Base-by-base conservation (phyloP, 345 rosid species). In the Zanthoxylum bungeanum region DNA sequence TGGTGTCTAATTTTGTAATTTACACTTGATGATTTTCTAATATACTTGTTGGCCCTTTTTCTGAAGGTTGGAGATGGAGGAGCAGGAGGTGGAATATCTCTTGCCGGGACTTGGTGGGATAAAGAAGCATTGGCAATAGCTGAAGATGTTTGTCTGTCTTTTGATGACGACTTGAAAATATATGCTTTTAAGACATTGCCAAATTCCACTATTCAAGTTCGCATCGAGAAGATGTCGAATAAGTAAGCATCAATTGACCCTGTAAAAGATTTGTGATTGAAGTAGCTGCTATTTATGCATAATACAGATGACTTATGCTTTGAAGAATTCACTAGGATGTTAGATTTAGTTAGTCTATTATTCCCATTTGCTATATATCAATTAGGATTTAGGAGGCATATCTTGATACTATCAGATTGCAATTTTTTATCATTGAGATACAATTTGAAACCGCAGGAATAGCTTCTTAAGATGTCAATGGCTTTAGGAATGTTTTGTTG, bases 31-130 rank as follows among this genome's bases (percentile, higher is more conserved):
- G n/a, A 34, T 69, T 57, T 53, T 55, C 55, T 71, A 7, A 57
- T 40, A 44, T 11, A n/a, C 6, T 2, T 51, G 46, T 71, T 71
- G 57, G 19, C 17, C 39, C 31, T 21, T 68, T 51, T 5, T 63
- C 4, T 69, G 69, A 75, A 94, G 98, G 87, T 66, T 59, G 97
- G 97, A 69, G 97, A 94, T 83, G 98, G 97, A 65, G 82, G 78
- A 50, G 93, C 84, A 22, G 97, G 98, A 77, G 97, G 97, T 68
- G 95, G 98, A 46, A 80, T 92, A 59, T 79, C 88, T 36, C 85
- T 92, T 11, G 92, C 91, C 11, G 97, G 98, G 64, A 87, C 93
- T 57, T 71, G 85, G 86, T 89, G 97, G 97, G 98, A 94, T 51
- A 87, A 90, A 76, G 88, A 88, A 82, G 97, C 92, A 55, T 77